These are phyloP conservation scores for Stagonosporopsis tanaceti DNA, from an alignment of 2,329 filamentous ascomycete species.

Conservation along the genomic window DNA sequence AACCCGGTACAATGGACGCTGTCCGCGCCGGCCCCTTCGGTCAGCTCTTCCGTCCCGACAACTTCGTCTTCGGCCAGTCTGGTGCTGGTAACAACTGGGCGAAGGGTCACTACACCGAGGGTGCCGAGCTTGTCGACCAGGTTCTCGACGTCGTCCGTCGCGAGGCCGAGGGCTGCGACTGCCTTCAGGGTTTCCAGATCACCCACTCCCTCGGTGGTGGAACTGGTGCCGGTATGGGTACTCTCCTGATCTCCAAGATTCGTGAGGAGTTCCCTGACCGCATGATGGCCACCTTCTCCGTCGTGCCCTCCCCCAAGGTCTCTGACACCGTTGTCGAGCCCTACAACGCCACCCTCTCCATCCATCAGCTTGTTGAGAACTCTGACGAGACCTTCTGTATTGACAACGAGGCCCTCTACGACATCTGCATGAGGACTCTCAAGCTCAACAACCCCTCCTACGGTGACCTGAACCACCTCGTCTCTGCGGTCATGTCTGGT, in stretches of 20 bases:
- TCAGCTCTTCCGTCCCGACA: constrained; percentile 99
- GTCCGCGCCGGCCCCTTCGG: constrained; percentile 98
- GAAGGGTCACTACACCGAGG: constrained; percentile 99
- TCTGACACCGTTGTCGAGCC: constrained; percentile 99
- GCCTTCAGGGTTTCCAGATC: constrained; percentile 99
- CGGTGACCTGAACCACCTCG: constrained; percentile 98
- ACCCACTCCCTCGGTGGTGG: constrained; percentile 99
- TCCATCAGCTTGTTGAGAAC: constrained; percentile 99
- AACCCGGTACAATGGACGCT: constrained; percentile 99
- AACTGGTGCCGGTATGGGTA: constrained; percentile 99
- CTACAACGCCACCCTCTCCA: constrained; percentile 98
- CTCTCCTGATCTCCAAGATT: constrained; percentile 99
- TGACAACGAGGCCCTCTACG: constrained; percentile 99
- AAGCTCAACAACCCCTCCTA: constrained; percentile 99
- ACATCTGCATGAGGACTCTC: constrained; percentile 99
- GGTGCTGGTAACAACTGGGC: constrained; percentile 99
- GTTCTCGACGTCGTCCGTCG: constrained; percentile 98
- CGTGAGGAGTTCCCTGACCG: constrained; percentile 99
- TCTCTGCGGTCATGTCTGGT: constrained; percentile 99
- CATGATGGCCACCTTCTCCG: constrained; percentile 99
- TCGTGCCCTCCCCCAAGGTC: constrained; percentile 98
- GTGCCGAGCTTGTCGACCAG: constrained; percentile 97
- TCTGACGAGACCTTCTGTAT: constrained; percentile 99
- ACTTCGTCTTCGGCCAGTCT: constrained; percentile 99
- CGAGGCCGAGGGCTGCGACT: constrained; percentile 98